Evolutionary conservation across 495 filamentous ascomycete species (phyloP), one percentile per base, ranked within the genome.

Genomic region (Aspergillus nidulans): DNA sequence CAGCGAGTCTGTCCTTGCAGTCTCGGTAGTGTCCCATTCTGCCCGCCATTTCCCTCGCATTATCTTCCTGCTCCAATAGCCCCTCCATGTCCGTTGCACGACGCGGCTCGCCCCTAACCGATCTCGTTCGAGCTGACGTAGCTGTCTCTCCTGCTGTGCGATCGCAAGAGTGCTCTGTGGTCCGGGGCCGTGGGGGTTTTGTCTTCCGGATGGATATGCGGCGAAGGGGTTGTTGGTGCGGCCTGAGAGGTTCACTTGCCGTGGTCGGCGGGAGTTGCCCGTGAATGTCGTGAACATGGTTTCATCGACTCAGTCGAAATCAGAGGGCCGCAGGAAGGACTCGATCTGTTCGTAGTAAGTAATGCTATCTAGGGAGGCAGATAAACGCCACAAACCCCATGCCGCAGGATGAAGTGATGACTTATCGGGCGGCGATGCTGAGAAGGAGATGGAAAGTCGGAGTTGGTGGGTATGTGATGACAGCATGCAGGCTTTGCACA

Each of bases 211-310:
- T n/a, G 71, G 67, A 54, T 67, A 74, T 65, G 81, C 72, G 56
- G 85, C 83, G 69, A 91, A 90, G 24, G 89, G 85, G 70, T 94
- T 90, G 52, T 70, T 76, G 62, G 84, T 82, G 57, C 92, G 88
- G 60, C 92, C 95, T 48, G 90, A 92, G 54, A 98, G 86, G 69
- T 98, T 96, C 59, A 98, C 90, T 67, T 96, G 89, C 49, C 94
- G 87, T 47, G 85, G 86, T 52, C 86, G 87, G 60, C 91, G 85
- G 61, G 91, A 87, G 74, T 69, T 89, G 53, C 94, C 94, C 24
- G 88, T 92, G 71, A 98, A 98, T 36, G 85, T 87, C 52, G 85
- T 85, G 70, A 92, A 95, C 92, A 97, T 97, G 52, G 52, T 61
- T 61, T 46, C 23, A 56, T 46, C 49, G 55, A 49, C 49, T 56